Base-by-base conservation (phyloP, 1,284 basidiomycete genomes). In the Chondrostereum purpureum region DNA sequence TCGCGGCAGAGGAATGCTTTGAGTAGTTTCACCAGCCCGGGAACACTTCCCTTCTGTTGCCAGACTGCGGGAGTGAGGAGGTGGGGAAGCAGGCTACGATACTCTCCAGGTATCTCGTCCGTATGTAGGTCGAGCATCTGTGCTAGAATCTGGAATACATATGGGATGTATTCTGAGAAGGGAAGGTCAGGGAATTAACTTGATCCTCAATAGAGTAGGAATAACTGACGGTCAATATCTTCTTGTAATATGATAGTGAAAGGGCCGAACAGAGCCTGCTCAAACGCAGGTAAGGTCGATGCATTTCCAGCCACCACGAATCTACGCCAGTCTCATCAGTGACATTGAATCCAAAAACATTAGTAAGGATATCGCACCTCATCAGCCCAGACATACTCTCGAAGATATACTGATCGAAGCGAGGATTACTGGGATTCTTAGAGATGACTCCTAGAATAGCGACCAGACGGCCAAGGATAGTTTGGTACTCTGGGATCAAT, bases 361-460 rank as follows among this genome's bases (percentile, higher is more conserved):
- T 53, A 66, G n/a, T n/a, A n/a, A n/a, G n/a, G n/a, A n/a, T n/a
- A n/a, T n/a, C n/a, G 34, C 48, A 88, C 86, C 90, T 78, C 66
- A 97, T 86, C 53, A 99, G 69, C 0, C 88, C 93, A 12, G 94
- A 88, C 33, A 99, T 83, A 59, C 86, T 88, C 70, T 99, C 95
- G 58, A 99, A 99, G 52, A 92, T 88, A 60, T 92, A 97, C 61
- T 99, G 96, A 63, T 94, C 94, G 67, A 99, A 99, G 53, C 88
- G 84, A 0, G 96, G 95, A 65, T 99, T 99, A 63, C 88, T 92
- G 11, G 96, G 95, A 61, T 99, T 99, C 68, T 89, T 91, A 52
- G 87, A 88, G 55, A 96, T 94, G 49, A 88, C 77, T 13, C 83
- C 82, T 5, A 98, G 72, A 55, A 98, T 95, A 34, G 65, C 67